Conservation (phyloP, 2,329 filamentous ascomycete species). For the Ascochyta clinopodiicola region DNA sequence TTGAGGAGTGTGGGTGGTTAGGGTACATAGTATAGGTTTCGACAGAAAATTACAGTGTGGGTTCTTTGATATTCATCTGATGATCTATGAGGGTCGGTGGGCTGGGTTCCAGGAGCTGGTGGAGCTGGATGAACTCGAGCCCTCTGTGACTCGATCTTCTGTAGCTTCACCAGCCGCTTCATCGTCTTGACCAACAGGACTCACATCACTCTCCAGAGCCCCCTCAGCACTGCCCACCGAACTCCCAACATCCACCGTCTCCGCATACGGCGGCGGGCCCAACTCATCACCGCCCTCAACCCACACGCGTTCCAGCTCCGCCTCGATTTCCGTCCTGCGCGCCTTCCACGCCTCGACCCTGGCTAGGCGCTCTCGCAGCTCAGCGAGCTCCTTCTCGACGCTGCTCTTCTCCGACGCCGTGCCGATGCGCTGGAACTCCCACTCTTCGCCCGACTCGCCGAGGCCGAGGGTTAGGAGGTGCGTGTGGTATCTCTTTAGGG, state of each 20-base stretch:
- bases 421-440: slow-evolving; percentile 93
- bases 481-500: slow-evolving; percentile 93
- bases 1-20: no score
- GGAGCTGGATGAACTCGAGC: not conserved
- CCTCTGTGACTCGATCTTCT: not conserved
- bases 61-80: not conserved
- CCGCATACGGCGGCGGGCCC: slow-evolving; percentile 46
- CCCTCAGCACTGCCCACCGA: slow-evolving; percentile 11
- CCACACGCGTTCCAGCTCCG: slow-evolving; percentile 73
- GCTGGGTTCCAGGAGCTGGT: not conserved
- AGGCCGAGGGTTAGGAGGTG: slow-evolving; percentile 86
- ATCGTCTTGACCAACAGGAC: not conserved
- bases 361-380: slow-evolving; percentile 78
- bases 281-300: slow-evolving; percentile 53
- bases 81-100: not conserved
- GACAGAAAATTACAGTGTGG: no score
- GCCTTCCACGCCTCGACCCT: slow-evolving; percentile 86
- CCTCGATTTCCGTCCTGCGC: slow-evolving; percentile 80
- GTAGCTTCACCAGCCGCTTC: no score
- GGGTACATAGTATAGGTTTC: no score
- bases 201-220: slow-evolving; percentile 51
- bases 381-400: slow-evolving; percentile 87
- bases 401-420: slow-evolving; percentile 92
- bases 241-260: slow-evolving; percentile 18
- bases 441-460: slow-evolving; percentile 81